Percentiles rank a stretch among this genome's conserved stretches.
These are phyloP conservation scores for Alopecurus myosuroides DNA, from an alignment of 176 grass and related monocot genomes.

Conservation along the genomic window DNA sequence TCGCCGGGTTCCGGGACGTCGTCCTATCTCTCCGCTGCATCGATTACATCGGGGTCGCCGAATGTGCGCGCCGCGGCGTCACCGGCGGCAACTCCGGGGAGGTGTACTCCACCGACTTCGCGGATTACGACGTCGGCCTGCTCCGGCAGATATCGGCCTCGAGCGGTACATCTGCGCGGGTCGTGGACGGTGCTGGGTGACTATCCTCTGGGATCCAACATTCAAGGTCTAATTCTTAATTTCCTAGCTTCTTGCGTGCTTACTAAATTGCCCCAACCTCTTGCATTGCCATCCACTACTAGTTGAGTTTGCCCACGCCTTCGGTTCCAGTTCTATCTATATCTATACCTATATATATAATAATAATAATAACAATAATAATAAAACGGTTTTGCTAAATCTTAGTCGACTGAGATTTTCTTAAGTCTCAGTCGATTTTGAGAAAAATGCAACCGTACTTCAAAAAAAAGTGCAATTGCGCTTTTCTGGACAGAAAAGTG, in stretches of 20 bases:
- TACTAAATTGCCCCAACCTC: not conserved
- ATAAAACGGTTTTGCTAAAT: too few relatives aligned
- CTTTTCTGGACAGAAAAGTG: too few relatives aligned
- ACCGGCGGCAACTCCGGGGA: slow-evolving; percentile 32
- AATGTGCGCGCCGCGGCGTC: slow-evolving; percentile 34
- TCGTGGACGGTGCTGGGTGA: slow-evolving; percentile 14
- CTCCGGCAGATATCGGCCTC: slow-evolving; percentile 18
- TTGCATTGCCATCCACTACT: too few relatives aligned
- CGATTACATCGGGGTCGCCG: slow-evolving; percentile 44
- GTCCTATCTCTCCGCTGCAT: slow-evolving; percentile 32
- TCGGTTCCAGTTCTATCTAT: too few relatives aligned
- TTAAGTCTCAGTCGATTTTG: too few relatives aligned
- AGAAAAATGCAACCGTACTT: too few relatives aligned
- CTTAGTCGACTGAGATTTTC: too few relatives aligned
- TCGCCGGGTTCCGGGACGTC: slow-evolving; percentile 1
- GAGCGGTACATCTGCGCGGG: slow-evolving; percentile 1
- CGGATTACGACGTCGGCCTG: slow-evolving; percentile 37
- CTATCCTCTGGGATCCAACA: slow-evolving; percentile 35
- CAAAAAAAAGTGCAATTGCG: too few relatives aligned
- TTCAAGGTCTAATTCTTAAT: too few relatives aligned
- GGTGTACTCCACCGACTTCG: slow-evolving; percentile 32
- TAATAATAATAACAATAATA: too few relatives aligned
- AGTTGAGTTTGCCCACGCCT: too few relatives aligned
- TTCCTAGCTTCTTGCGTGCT: not conserved
- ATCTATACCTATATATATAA: too few relatives aligned